Base-by-base conservation (phyloP, 2,329 filamentous ascomycete species). In the Pyrenophora teres region DNA sequence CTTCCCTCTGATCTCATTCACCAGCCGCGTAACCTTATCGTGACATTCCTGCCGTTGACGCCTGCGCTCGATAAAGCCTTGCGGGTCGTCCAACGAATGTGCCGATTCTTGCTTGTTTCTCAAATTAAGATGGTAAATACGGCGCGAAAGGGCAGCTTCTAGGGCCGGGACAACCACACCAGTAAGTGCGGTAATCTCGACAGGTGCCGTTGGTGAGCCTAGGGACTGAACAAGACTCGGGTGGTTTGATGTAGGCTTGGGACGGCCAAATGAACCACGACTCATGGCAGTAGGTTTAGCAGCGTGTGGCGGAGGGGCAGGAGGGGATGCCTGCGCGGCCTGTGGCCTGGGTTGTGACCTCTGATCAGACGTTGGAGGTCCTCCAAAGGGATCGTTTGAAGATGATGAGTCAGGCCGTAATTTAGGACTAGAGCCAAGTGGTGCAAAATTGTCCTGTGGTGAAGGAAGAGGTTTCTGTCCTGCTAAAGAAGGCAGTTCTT, bases 151-250 rank as follows among this genome's bases (percentile, higher is more conserved):
- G 6, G 94, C 92, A 61, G 94, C 89, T 74, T 96, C 92, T 2
- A 99, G 82, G 2, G 94, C 93, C 0, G 94, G 94, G 57, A 97
- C 87, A 32, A 99, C 90, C 43, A 99, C 93, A 62, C 93, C 90
- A 67, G 88, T 90, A 1, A 97, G 81, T 2, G 92, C 92, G 46
- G 95, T 94, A 18, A 96, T 82, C 51, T 95, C 89, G 10, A 83
- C 83, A 19, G 83, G 74, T 54, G 83, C 84, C 2, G 80, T 68
- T 0, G 85, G 82, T 1, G 83, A 79, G 6, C 47, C 52, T 80
- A 81, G 19, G 80, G 78, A 16, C 81, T 78, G 60, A 13, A 55
- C 45, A 39, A 57, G 57, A 42, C 54, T 55, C 42, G 57, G 43
- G 33, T 59, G 54, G 36, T 59, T 63, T 23, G 54, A 51, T 9